phyloP scores from a whole-genome alignment of 306 rosid species.

The Canavalia ensiformis region DNA sequence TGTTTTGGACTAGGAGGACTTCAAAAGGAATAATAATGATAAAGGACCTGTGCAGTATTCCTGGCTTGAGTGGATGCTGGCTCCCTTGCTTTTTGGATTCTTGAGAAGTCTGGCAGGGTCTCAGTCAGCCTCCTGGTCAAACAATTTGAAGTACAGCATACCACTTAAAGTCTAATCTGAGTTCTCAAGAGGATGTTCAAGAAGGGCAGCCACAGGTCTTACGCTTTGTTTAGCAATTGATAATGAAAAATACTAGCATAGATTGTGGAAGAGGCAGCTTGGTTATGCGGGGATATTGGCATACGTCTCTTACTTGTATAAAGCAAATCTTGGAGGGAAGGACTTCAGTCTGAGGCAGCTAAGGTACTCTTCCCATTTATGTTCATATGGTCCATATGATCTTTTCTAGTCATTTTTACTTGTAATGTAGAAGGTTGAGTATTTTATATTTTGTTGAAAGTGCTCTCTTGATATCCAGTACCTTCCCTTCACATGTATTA shows the following conservation, averaged over 20 bases:
- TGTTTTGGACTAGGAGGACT: constrained; percentile 90
- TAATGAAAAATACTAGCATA: constrained; percentile 96
- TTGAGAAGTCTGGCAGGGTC: too few relatives aligned
- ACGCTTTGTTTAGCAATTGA: constrained; percentile 98
- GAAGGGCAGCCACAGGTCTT: constrained; percentile 99
- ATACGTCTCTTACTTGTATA: constrained; percentile 92
- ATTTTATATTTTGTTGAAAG: constrained; percentile 36
- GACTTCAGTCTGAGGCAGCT: constrained; percentile 99
- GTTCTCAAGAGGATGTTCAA: constrained; percentile 97
- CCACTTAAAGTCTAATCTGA: constrained; percentile 97
- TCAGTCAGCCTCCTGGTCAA: too few relatives aligned
- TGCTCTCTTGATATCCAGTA: constrained; percentile 24
- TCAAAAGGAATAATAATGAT: constrained; percentile 63
- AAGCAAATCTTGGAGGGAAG: constrained; percentile 97
- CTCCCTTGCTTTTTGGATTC: constrained; percentile 99
- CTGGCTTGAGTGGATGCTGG: constrained; percentile 98
- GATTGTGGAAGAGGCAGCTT: constrained; percentile 95
- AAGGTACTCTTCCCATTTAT: constrained; percentile 64
- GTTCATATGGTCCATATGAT: constrained; percentile 5
- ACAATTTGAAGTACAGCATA: too few relatives aligned
- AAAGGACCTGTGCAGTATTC: constrained; percentile 78
- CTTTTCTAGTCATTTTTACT: constrained; percentile 32
- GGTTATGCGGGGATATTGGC: constrained; percentile 97
- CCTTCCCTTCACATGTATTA: constrained; percentile 5
- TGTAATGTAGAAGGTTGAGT: constrained; percentile 5